Conservation (phyloP, 2,329 filamentous ascomycete genomes). For the Neonectria coccinea region DNA sequence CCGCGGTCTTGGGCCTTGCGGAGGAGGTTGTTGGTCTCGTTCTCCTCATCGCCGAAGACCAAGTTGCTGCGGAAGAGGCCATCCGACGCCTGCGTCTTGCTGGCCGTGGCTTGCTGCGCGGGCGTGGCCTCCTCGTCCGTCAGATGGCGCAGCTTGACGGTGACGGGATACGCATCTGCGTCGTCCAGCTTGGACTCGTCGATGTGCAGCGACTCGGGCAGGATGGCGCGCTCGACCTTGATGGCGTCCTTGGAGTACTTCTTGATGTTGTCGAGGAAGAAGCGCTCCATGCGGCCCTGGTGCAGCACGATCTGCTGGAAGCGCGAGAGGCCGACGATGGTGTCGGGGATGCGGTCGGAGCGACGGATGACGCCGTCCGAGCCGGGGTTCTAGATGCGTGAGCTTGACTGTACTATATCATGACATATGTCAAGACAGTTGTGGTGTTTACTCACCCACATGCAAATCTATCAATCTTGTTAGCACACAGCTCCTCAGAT, state of each 20-base stretch:
- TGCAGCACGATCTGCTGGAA: conserved; percentile 77
- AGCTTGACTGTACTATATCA: conserved; percentile 13
- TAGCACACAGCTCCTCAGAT: neutral
- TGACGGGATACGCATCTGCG: conserved; percentile 68
- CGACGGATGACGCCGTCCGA: conserved; percentile 66
- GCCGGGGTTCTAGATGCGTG: conserved; percentile 67
- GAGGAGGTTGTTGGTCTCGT: conserved; percentile 66
- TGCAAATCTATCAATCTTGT: neutral
- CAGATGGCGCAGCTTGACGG: conserved; percentile 67
- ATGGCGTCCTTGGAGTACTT: conserved; percentile 48
- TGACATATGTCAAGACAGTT: too few species aligned
- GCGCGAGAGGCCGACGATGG: conserved; percentile 67
- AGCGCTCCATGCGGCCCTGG: conserved; percentile 77
- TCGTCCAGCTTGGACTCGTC: conserved; percentile 64
- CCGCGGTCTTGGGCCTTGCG: conserved; percentile 39
- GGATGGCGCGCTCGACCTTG: conserved; percentile 68
- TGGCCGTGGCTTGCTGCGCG: conserved; percentile 14
- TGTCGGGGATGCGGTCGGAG: conserved; percentile 72
- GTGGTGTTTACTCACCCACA: conserved; percentile 1
- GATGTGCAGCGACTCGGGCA: conserved; percentile 67
- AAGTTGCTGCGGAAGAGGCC: conserved; percentile 72
- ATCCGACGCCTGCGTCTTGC: conserved; percentile 48
- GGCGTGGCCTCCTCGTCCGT: conserved; percentile 19
- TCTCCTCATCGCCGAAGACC: conserved; percentile 44
- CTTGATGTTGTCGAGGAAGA: conserved; percentile 72